Evolutionary conservation across 768 basidiomycete species (phyloP), one percentile per base, ranked within the genome.

Genomic region (Ramaria sp.): DNA sequence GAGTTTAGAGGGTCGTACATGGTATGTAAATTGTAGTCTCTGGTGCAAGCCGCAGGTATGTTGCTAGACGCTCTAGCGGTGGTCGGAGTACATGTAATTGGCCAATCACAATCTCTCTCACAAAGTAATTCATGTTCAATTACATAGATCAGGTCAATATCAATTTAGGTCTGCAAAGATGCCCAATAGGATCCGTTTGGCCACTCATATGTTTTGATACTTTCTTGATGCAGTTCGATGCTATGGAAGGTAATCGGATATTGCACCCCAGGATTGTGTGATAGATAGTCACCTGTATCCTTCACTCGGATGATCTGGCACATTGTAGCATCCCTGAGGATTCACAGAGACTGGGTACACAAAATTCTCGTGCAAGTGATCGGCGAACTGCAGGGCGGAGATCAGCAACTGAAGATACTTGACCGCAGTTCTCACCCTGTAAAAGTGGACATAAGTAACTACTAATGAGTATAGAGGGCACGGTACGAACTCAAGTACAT

Each of bases 341-440:
- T 94, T 96, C 73, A 97, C 91, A 17, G 89, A 86, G 64, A 88
- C 90, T 1, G 91, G 92, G 59, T 83, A 83, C 43, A 85, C 72
- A 71, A 96, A 98, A 67, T 96, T 89, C 65, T 97, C 91, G 70
- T 98, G 94, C 39, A 97, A 75, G 68, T 96, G 94, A 66, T 91
- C 86, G 33, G 84, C 87, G 61, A 81, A 90, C 59, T 59, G 34
- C 20, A 19, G 24, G 24, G 7, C 20, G 33, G 4, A 20, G 7
- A 33, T 30, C 27, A 27, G 33, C 39, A 41, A 24, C 22, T 24
- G 30, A 15, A 22, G 3, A 27, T 4, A 19, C 17, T 31, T 22
- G 17, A n/a, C 2, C 42, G n/a, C 27, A 30, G 12, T 24, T 27
- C 24, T 49, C 27, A 30, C 48, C 24, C 48, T 49, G 6, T 2